These are phyloP conservation scores for Cyclospora cayetanensis DNA, from an alignment of 169 alveolate genomes.

Conservation along the genomic window DNA sequence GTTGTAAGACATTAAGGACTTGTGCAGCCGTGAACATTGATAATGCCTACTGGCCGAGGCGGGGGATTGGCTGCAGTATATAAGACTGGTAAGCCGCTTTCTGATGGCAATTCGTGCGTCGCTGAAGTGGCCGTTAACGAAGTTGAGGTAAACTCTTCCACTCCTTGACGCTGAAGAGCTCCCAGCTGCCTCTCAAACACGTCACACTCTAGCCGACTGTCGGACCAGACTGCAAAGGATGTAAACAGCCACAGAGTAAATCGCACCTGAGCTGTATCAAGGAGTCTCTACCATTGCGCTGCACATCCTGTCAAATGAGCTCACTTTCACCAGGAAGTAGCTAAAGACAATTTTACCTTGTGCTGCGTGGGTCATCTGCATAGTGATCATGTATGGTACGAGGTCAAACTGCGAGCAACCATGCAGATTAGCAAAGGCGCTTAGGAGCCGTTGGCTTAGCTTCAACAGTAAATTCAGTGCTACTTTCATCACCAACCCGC, in stretches of 20 bases:
- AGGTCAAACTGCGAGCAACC: slow-evolving; percentile 66
- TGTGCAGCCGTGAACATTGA: no score
- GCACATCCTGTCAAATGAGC: no score
- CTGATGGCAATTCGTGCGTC: neutral
- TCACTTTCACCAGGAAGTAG: no score
- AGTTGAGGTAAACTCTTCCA: slow-evolving; percentile 33
- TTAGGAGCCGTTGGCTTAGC: no score
- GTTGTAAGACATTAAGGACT: no score
- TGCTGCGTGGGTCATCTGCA: slow-evolving; percentile 67
- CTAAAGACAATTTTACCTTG: neutral
- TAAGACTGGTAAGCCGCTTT: neutral
- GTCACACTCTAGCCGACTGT: slow-evolving; percentile 70
- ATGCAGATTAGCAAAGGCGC: no score
- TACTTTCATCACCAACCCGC: no score
- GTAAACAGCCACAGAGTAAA: neutral
- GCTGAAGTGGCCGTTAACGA: slow-evolving; percentile 41
- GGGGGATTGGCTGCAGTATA: slow-evolving; percentile 71
- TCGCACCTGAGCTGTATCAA: no score
- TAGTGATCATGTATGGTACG: slow-evolving; percentile 68
- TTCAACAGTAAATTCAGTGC: no score
- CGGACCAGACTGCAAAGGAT: slow-evolving; percentile 56
- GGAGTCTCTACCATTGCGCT: no score
- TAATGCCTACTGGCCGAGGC: slow-evolving; percentile 68
- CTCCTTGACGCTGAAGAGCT: slow-evolving; percentile 63
- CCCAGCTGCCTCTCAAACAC: slow-evolving; percentile 67